A percentile compares a stretch with the other conserved stretches of the same genome.
Conservation (phyloP, 257 asterid species). For the Solanum bulbocastanum region DNA sequence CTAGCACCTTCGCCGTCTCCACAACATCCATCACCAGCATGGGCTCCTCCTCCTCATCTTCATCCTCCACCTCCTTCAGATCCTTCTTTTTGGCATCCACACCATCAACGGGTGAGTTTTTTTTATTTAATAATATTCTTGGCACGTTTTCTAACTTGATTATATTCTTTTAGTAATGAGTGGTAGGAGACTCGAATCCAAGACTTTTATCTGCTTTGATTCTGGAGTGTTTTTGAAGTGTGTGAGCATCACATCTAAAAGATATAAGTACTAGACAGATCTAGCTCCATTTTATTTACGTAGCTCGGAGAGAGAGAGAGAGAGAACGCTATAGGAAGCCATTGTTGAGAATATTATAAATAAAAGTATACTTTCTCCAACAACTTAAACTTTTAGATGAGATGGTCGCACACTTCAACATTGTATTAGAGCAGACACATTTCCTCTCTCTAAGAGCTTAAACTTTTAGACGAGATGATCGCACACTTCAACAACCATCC, state of each 20-base stretch:
- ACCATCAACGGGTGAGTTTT: slow-evolving; percentile 50
- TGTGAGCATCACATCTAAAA: neutral
- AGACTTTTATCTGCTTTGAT: neutral
- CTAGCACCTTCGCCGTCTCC: slow-evolving; percentile 34
- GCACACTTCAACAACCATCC: neutral
- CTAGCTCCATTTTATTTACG: neutral
- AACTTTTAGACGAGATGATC: too few species aligned
- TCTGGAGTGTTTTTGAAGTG: neutral
- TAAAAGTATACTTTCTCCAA: too few species aligned
- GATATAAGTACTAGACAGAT: neutral
- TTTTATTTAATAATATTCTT: neutral
- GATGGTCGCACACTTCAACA: too few species aligned
- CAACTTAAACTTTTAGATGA: too few species aligned
- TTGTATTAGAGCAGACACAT: too few species aligned
- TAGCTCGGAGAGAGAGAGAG: neutral
- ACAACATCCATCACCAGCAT: slow-evolving; percentile 10
- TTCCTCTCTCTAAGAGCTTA: too few species aligned
- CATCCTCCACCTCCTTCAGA: slow-evolving; percentile 26
- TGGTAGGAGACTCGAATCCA: too few species aligned
- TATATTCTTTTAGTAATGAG: neutral
- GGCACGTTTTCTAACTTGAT: neutral
- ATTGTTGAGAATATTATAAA: too few species aligned
- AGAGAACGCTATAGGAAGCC: neutral
- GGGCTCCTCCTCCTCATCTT: slow-evolving; percentile 21
- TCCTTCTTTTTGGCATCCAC: slow-evolving; percentile 55